A percentile compares a stretch with the other conserved stretches of the same genome.
Evolutionary conservation across 2,329 filamentous ascomycete species (phyloP).

Genomic region (Aaosphaeria arxii): DNA sequence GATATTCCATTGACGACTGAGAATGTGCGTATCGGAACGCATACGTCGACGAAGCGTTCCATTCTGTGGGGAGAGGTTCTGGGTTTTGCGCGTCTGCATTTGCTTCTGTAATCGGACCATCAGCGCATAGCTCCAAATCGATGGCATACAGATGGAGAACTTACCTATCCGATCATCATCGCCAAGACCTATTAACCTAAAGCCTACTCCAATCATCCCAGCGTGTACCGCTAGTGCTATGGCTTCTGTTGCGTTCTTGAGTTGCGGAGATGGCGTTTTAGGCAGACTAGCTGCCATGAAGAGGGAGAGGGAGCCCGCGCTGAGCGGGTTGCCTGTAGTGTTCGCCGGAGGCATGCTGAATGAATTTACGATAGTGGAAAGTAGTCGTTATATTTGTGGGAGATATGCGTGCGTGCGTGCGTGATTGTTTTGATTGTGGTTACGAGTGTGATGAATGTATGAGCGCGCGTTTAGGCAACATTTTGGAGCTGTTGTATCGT

Average conservation of each 20-base stretch:
- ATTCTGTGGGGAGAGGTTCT: constrained; percentile 67
- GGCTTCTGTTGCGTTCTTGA: constrained; percentile 75
- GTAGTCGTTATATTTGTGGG: neutral
- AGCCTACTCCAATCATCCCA: constrained; percentile 75
- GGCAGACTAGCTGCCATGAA: constrained; percentile 46
- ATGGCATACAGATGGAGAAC: constrained; percentile 7
- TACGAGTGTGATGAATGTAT: no score
- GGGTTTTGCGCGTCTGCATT: constrained; percentile 55
- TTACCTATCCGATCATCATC: constrained; percentile 75
- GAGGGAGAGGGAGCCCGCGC: constrained; percentile 40
- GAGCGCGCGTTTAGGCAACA: no score
- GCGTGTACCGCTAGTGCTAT: constrained; percentile 82
- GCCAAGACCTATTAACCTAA: constrained; percentile 76
- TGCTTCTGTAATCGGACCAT: constrained; percentile 45
- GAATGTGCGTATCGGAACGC: constrained; percentile 84
- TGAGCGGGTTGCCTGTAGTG: constrained; percentile 42
- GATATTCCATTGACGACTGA: constrained; percentile 80
- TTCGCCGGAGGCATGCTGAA: constrained; percentile 24
- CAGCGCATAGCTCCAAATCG: neutral
- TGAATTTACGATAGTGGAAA: neutral
- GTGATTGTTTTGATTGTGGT: no score
- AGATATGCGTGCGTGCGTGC: no score
- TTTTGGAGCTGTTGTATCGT: no score
- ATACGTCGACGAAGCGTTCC: constrained; percentile 74
- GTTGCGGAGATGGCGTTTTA: constrained; percentile 33